Base-by-base conservation (phyloP, 345 rosid species). In the Geranium brycei region DNA sequence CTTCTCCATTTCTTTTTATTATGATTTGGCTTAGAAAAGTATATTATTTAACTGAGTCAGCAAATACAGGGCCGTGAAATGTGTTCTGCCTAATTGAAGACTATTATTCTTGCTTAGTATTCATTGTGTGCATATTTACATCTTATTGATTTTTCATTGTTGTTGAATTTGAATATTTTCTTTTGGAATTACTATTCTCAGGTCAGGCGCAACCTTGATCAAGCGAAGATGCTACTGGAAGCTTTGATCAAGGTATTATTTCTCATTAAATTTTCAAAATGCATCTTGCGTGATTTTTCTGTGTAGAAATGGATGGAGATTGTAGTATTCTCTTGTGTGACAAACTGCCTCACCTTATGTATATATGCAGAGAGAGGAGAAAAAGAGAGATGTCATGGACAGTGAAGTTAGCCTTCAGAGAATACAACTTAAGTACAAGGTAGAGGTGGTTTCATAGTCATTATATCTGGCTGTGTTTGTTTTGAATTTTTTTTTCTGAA, bases 171-270 rank as follows among this genome's bases (percentile, higher is more conserved):
- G 23, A 35, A 65, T 31, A 53, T 59, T 18, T 61, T 32, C 41
- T 47, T 31, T 64, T 66, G 63, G 63, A 19, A 58, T 64, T 63
- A 63, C 66, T 60, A 56, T 66, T 72, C 67, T 74, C 41, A 93
- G 99, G 95, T 93, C 74, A 81, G 99, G 72, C 97, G 97, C 79
- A 93, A 91, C 75, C 91, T 93, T 58, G 97, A 85, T 60, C 99
- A 93, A 77, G 96, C 99, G 55, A 87, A 93, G 79, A 79, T 82
- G 66, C 83, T 93, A 61, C 83, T 93, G 57, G 96, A 85, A 74
- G 85, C 95, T 31, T 81, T 93, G 72, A 88, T 91, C 72, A 93
- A 87, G 99, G 99, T 85, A 35, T 7, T 35, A 35, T 35, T 35
- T 35, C 41, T 4, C 41, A 35, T 3, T 7, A 35, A 4, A 35